Evolutionary conservation across 441 rosid species (phyloP).

Genomic region (Bocquillonia castaneifolia): DNA sequence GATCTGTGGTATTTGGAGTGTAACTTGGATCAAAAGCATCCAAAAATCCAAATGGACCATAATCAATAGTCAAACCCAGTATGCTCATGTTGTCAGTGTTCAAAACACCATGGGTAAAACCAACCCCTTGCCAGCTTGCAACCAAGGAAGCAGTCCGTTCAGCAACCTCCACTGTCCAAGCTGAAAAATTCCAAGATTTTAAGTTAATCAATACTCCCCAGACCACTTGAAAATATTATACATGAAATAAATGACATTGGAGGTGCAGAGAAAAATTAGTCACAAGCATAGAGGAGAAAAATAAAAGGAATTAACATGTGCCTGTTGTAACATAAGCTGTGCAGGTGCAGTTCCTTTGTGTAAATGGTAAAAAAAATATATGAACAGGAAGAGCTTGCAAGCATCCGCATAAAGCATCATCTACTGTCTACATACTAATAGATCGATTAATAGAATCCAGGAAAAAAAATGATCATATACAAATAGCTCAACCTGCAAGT

Average conservation of each 20-base stretch:
- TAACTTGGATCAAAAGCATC: constrained; percentile 98
- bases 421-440: neutral
- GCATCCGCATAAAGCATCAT: neutral
- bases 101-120: constrained; percentile 95
- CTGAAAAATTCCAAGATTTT: constrained; percentile 34
- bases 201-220: constrained; percentile 13
- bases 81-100: constrained; percentile 98
- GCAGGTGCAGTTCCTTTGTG: neutral
- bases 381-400: neutral
- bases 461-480: neutral
- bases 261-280: neutral
- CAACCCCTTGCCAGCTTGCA: constrained; percentile 96
- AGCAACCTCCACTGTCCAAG: constrained; percentile 89
- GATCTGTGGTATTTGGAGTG: constrained; percentile 96
- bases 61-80: constrained; percentile 90
- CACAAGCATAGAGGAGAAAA: neutral
- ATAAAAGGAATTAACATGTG: neutral
- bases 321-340: neutral
- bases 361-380: neutral
- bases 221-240: neutral
- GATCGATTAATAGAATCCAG: neutral
- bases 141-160: constrained; percentile 82
- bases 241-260: neutral
- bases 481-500: neutral
- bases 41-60: constrained; percentile 96